Conservation (phyloP, 441 rosid species). For the Raphanus hybrid region DNA sequence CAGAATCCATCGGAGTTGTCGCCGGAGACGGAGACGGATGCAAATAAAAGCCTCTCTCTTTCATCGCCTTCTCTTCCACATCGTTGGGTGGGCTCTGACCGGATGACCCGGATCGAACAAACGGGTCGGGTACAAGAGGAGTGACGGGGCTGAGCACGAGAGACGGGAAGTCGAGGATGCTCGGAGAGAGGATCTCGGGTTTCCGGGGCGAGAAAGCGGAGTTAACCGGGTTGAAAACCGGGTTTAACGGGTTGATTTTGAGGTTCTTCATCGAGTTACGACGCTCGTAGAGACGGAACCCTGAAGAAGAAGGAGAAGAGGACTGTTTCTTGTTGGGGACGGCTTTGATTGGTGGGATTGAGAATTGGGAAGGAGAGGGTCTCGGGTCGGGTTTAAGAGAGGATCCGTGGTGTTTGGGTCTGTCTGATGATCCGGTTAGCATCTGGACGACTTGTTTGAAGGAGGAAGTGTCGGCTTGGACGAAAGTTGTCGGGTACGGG, state of each 20-base stretch:
- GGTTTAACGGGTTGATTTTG: slow-evolving; percentile 83
- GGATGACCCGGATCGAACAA: slow-evolving; percentile 60
- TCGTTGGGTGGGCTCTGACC: slow-evolving; percentile 37
- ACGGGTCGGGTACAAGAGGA: slow-evolving; percentile 85
- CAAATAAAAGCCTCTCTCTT: slow-evolving; percentile 80
- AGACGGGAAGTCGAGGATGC: slow-evolving; percentile 85
- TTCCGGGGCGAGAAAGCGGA: slow-evolving; percentile 61
- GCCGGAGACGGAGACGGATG: slow-evolving; percentile 87
- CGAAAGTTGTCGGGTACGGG: slow-evolving; percentile 96
- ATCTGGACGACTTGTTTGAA: slow-evolving; percentile 98
- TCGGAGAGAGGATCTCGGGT: slow-evolving; percentile 83
- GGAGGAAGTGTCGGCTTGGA: slow-evolving; percentile 86
- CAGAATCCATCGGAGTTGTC: slow-evolving; percentile 69
- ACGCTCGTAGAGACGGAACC: slow-evolving; percentile 88
- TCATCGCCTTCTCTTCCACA: slow-evolving; percentile 81
- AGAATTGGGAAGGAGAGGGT: slow-evolving; percentile 29
- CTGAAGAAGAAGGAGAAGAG: slow-evolving; percentile 38
- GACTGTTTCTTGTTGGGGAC: slow-evolving; percentile 43
- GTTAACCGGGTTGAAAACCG: slow-evolving; percentile 20
- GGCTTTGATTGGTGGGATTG: slow-evolving; percentile 47
- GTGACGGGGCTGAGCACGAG: slow-evolving; percentile 89
- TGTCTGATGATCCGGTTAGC: slow-evolving; percentile 86
- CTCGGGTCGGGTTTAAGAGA: slow-evolving; percentile 16
- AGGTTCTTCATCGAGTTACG: slow-evolving; percentile 76
- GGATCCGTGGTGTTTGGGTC: slow-evolving; percentile 34